Base-by-base conservation (phyloP, 805 yeast genomes). In the Candida railenensis region DNA sequence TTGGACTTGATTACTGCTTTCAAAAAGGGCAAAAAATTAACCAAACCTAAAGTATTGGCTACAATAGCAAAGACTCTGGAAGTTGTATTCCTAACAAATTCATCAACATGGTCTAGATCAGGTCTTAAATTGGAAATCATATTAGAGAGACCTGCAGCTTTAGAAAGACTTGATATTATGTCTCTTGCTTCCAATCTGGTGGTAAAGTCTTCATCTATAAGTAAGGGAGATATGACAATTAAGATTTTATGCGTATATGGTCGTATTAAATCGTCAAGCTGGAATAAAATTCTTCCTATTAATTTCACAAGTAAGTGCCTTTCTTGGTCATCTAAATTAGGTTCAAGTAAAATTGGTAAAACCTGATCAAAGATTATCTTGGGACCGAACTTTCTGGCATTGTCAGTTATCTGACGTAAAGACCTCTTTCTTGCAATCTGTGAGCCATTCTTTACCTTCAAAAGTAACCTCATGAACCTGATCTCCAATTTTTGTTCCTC, bases 1-100 rank as follows among this genome's bases (percentile, higher is more conserved):
- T 81, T 82, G 2, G 95, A 83, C 49, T 77, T 75, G 49, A 92
- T 82, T 3, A 87, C 91, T 0, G 96, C 95, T 51, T 76, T 80
- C 33, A 92, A 61, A 59, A 92, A 92, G 0, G 97, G 97, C 11
- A 94, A 57, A 40, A 89, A 62, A 4, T 79, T 66, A 1, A 78
- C 82, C 5, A 89, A 69, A 0, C 97, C 97, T 33, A 91, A 62
- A 0, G 96, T 80, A 40, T 81, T 79, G 0, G 95, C 90, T 2
- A 87, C 89, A 3, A 89, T 86, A 0, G 97, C 97, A 61, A 91
- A 73, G 1, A 90, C 80, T 46, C 92, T 71, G 0, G 97, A 80
- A 0, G 95, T 84, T 0, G 82, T 72, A 54, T 85, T 85, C 44
- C 97, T 71, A 7, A 87, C 83, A 54, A 82, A 83, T 54, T 90